phyloP scores from a whole-genome alignment of 768 basidiomycete species.

The Lanmaoa rubissima region DNA sequence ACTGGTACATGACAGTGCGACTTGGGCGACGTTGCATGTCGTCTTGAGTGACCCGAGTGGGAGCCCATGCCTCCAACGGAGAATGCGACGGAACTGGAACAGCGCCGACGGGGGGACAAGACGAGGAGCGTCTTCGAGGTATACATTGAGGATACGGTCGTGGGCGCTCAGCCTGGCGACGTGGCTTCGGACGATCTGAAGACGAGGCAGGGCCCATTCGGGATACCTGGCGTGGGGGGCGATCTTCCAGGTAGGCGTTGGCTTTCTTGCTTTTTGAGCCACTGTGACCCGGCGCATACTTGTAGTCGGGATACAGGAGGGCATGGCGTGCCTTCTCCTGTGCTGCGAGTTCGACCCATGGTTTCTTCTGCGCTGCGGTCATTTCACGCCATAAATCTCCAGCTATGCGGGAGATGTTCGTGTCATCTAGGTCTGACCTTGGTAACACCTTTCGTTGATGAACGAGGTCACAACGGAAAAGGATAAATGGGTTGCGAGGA shows the following conservation, averaged over 20 bases:
- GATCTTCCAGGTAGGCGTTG: constrained; percentile 13
- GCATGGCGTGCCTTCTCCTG: constrained; percentile 46
- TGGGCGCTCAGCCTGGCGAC: constrained; percentile 16
- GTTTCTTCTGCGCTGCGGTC: constrained; percentile 41
- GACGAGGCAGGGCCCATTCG: not conserved
- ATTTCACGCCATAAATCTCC: constrained; percentile 66
- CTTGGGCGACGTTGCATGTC: constrained; percentile 37
- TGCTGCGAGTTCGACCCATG: constrained; percentile 52
- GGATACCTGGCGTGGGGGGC: constrained; percentile 12
- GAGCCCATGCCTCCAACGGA: constrained; percentile 18
- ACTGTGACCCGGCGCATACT: constrained; percentile 35
- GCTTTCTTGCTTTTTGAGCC: constrained; percentile 22
- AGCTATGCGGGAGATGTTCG: constrained; percentile 65
- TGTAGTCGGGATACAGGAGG: constrained; percentile 42
- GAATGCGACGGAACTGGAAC: constrained; percentile 24
- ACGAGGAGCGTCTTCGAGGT: constrained; percentile 38
- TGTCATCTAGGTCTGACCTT: constrained; percentile 59
- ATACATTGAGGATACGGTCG: constrained; percentile 24
- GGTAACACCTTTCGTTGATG: constrained; percentile 56
- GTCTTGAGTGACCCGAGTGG: constrained; percentile 26
- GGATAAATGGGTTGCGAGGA: constrained; percentile 76
- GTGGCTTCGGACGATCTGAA: not conserved
- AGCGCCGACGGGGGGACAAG: constrained; percentile 40
- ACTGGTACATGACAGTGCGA: constrained; percentile 22
- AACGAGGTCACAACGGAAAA: constrained; percentile 74